These are phyloP conservation scores for Penicillium salamii DNA, from an alignment of 495 filamentous ascomycete genomes.

Conservation along the genomic window DNA sequence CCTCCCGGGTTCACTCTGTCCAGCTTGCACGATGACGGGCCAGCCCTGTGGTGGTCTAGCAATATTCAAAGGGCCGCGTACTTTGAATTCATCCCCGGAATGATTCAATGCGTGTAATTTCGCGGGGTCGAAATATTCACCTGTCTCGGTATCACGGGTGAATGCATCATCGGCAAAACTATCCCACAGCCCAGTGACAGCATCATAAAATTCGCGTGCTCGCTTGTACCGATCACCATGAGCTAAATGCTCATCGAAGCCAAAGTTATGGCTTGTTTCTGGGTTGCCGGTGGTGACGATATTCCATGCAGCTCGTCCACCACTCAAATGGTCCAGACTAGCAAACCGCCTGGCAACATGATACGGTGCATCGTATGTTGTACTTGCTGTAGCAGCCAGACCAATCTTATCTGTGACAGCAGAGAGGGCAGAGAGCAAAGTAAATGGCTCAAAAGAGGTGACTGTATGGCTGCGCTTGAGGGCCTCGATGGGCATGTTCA, in stretches of 20 bases:
- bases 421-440: slow-evolving; percentile 46
- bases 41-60: slow-evolving; percentile 52
- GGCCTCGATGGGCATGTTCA: slow-evolving; percentile 57
- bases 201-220: slow-evolving; percentile 38
- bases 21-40: slow-evolving; percentile 56
- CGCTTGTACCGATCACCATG: slow-evolving; percentile 39
- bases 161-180: slow-evolving; percentile 56
- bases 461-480: slow-evolving; percentile 56
- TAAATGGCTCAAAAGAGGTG: slow-evolving; percentile 51
- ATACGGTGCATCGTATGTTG: slow-evolving; percentile 62
- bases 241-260: slow-evolving; percentile 34
- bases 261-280: slow-evolving; percentile 36
- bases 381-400: slow-evolving; percentile 55
- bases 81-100: slow-evolving; percentile 45
- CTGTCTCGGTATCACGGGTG: slow-evolving; percentile 43
- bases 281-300: slow-evolving; percentile 41
- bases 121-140: slow-evolving; percentile 47
- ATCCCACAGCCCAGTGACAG: slow-evolving; percentile 47
- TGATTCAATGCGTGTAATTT: slow-evolving; percentile 50
- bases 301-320: slow-evolving; percentile 49
- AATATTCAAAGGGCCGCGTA: slow-evolving; percentile 51
- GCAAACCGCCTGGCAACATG: slow-evolving; percentile 60
- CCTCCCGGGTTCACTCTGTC: slow-evolving; percentile 51
- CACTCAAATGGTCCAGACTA: slow-evolving; percentile 60
- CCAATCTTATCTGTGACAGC: slow-evolving; percentile 47